A percentile compares a stretch with the other conserved stretches of the same genome.
These are phyloP conservation scores for Spiraea crenata DNA, from an alignment of 331 rosid species.

Conservation along the genomic window DNA sequence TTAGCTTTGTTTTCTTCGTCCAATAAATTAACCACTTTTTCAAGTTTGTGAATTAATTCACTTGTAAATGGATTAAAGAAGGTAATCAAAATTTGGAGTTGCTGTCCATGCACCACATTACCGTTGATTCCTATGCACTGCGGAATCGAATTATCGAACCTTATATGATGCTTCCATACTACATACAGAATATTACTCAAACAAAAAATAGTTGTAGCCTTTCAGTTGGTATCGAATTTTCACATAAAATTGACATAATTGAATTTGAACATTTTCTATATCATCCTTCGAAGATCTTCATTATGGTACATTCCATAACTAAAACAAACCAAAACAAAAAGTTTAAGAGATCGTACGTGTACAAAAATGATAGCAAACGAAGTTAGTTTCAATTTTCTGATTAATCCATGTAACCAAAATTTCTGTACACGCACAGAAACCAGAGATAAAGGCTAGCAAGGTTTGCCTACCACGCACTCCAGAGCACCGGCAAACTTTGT, in stretches of 20 bases:
- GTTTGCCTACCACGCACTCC: slow-evolving; percentile 20
- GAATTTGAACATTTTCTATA: too few species aligned
- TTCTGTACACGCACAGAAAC: background rate
- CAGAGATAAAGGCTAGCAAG: background rate
- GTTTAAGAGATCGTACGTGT: too few species aligned
- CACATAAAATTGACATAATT: too few species aligned
- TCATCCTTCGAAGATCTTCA: too few species aligned
- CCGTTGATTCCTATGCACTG: slow-evolving; percentile 11
- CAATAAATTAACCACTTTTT: background rate
- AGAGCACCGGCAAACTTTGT: slow-evolving; percentile 56
- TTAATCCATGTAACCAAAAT: too few species aligned
- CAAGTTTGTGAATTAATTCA: background rate
- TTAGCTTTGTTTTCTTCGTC: slow-evolving; percentile 29
- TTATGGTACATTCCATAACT: too few species aligned
- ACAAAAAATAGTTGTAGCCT: too few species aligned
- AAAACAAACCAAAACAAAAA: too few species aligned
- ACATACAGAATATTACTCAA: too few species aligned
- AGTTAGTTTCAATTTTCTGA: too few species aligned
- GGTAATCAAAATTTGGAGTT: slow-evolving; percentile 3
- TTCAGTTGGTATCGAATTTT: too few species aligned
- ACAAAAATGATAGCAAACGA: too few species aligned
- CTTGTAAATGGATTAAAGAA: background rate
- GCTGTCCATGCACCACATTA: slow-evolving; percentile 7
- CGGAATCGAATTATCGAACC: slow-evolving; percentile 3
- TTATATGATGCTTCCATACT: background rate